These are phyloP conservation scores for Leccinum subgranulosum DNA, from an alignment of 768 basidiomycete species.

Conservation along the genomic window DNA sequence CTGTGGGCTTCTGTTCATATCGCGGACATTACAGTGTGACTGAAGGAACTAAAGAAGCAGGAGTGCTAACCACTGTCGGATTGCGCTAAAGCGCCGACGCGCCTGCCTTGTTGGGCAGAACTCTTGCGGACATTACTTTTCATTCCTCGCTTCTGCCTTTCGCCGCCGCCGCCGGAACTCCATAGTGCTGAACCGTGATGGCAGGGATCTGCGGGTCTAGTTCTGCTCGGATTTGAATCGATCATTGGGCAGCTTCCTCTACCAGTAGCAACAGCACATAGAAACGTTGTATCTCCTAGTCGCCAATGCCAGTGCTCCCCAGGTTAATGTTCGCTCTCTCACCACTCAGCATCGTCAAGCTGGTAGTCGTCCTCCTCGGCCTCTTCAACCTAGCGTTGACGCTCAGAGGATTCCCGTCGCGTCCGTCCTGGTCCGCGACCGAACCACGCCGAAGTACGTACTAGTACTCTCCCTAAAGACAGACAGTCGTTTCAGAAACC, in stretches of 20 bases:
- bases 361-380: conserved; percentile 18
- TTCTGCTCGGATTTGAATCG: background rate
- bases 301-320: background rate
- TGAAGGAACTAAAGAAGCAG: background rate
- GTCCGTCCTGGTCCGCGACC: background rate
- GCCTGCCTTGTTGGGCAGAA: background rate
- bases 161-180: no score
- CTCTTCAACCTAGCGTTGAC: conserved; percentile 14
- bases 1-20: background rate
- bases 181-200: no score
- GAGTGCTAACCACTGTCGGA: background rate
- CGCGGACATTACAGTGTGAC: background rate
- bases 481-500: background rate
- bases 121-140: background rate
- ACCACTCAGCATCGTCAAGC: conserved; percentile 19
- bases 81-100: background rate
- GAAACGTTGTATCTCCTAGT: background rate
- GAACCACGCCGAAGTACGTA: conserved; percentile 16
- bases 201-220: background rate
- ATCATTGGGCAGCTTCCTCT: background rate
- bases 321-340: background rate
- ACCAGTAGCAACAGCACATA: background rate
- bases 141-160: background rate
- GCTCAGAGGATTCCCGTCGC: background rate
- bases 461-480: background rate